Percentiles rank a stretch among this genome's conserved stretches.
These are phyloP conservation scores for Candida sithepensis DNA, from an alignment of 805 yeast genomes.

Conservation along the genomic window DNA sequence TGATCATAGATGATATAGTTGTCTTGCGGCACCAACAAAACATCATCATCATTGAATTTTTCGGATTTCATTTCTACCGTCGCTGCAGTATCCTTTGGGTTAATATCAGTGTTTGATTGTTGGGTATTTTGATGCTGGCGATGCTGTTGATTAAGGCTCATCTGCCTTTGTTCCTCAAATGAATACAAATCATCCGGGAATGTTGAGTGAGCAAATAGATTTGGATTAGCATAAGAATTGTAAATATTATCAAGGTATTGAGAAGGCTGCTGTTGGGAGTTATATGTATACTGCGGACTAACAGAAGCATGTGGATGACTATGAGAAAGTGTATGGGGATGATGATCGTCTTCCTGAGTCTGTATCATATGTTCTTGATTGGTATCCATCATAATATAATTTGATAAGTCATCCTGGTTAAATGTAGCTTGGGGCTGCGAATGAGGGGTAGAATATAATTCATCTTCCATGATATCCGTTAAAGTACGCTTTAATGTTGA, in stretches of 20 bases:
- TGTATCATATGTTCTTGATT: slow-evolving; percentile 25
- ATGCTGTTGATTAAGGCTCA: background rate
- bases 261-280: slow-evolving; percentile 5
- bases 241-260: slow-evolving; percentile 19
- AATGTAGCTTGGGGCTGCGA: slow-evolving; percentile 7
- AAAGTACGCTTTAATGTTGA: slow-evolving; percentile 29
- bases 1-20: slow-evolving; percentile 24
- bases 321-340: slow-evolving; percentile 4
- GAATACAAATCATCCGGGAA: slow-evolving; percentile 26
- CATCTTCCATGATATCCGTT: slow-evolving; percentile 33
- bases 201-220: slow-evolving; percentile 21
- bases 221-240: slow-evolving; percentile 28
- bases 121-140: background rate
- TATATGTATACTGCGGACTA: slow-evolving; percentile 1
- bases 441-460: slow-evolving; percentile 21
- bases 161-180: slow-evolving; percentile 7
- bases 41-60: slow-evolving; percentile 19
- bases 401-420: slow-evolving; percentile 20
- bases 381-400: slow-evolving; percentile 22
- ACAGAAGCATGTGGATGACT: slow-evolving; percentile 1
- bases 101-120: slow-evolving; percentile 7
- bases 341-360: slow-evolving; percentile 11
- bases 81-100: slow-evolving; percentile 13
- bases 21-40: slow-evolving; percentile 31
- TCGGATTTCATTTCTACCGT: slow-evolving; percentile 3